Evolutionary conservation across 257 asterid species (phyloP).

Genomic region (Schizonepeta tenuifolia): DNA sequence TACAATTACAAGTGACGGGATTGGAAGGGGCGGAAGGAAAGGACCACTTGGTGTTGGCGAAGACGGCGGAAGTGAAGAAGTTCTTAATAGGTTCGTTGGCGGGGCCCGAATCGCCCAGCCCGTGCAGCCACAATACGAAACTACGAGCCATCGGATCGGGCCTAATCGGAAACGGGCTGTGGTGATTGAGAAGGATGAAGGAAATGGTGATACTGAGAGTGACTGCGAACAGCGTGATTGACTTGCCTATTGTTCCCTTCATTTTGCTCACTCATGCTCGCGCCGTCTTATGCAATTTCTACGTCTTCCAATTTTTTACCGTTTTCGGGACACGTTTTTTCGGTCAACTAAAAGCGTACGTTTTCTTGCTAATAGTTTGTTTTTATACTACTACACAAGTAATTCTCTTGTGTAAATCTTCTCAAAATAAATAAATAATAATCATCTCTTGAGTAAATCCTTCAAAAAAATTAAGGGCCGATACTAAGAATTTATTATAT

Average conservation of each 20-base stretch:
- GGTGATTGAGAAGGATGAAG: slow-evolving; percentile 45
- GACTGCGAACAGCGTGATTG: slow-evolving; percentile 48
- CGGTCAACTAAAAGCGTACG: neutral
- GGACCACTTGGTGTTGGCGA: slow-evolving; percentile 77
- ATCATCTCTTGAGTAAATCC: too few species aligned
- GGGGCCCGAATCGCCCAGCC: slow-evolving; percentile 96
- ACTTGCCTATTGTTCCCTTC: slow-evolving; percentile 50
- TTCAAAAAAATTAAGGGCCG: too few species aligned
- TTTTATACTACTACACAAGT: too few species aligned
- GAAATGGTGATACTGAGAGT: slow-evolving; percentile 60
- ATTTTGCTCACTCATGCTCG: slow-evolving; percentile 39
- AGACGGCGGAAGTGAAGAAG: slow-evolving; percentile 74
- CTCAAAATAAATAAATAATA: too few species aligned
- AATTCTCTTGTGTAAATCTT: too few species aligned
- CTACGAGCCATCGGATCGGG: slow-evolving; percentile 67
- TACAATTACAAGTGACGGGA: slow-evolving; percentile 91
- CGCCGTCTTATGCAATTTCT: slow-evolving; percentile 21
- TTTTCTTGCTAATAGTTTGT: too few species aligned
- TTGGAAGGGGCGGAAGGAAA: slow-evolving; percentile 96
- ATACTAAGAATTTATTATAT: too few species aligned
- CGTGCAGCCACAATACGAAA: slow-evolving; percentile 91
- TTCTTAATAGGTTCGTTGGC: slow-evolving; percentile 92
- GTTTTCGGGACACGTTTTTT: neutral
- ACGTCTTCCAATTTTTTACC: neutral
- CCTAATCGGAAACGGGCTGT: slow-evolving; percentile 24